A percentile compares a stretch with the other conserved stretches of the same genome.
Conservation (phyloP, 2,329 filamentous ascomycete genomes). For the Trichothecium sympodiale region DNA sequence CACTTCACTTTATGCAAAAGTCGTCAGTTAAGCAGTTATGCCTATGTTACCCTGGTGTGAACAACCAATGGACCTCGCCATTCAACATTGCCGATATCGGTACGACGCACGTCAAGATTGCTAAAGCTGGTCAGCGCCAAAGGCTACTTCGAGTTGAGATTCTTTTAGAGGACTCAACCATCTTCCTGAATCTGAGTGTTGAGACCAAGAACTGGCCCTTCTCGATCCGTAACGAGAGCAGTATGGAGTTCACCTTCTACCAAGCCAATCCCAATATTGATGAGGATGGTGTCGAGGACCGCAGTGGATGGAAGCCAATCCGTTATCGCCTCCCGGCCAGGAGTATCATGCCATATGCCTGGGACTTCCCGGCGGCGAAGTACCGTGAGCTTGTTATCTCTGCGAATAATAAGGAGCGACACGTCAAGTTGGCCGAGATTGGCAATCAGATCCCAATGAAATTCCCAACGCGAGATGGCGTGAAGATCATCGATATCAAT, state of each 20-base stretch:
- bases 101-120: slow-evolving; percentile 85
- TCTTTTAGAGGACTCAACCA: slow-evolving; percentile 82
- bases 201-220: slow-evolving; percentile 97
- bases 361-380: slow-evolving; percentile 98
- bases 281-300: slow-evolving; percentile 75
- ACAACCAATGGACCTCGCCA: slow-evolving; percentile 95
- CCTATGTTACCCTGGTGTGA: slow-evolving; percentile 83
- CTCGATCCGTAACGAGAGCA: slow-evolving; percentile 97
- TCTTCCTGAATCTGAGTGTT: slow-evolving; percentile 82
- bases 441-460: slow-evolving; percentile 94
- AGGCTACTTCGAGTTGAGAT: slow-evolving; percentile 79
- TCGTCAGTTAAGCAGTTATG: slow-evolving; percentile 78
- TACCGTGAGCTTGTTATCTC: slow-evolving; percentile 80
- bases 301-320: slow-evolving; percentile 84
- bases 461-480: slow-evolving; percentile 55
- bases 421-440: slow-evolving; percentile 92
- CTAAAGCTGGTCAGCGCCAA: slow-evolving; percentile 81
- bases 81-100: slow-evolving; percentile 96
- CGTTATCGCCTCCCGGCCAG: slow-evolving; percentile 83
- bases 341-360: slow-evolving; percentile 98
- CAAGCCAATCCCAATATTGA: slow-evolving; percentile 89
- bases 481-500: slow-evolving; percentile 93
- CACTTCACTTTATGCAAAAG: slow-evolving; percentile 82
- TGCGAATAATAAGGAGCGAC: slow-evolving; percentile 48
- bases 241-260: slow-evolving; percentile 92